Percentiles rank a stretch among this genome's conserved stretches.
These are phyloP conservation scores for Yarrowia sp. DNA, from an alignment of 805 yeast species.

Conservation along the genomic window DNA sequence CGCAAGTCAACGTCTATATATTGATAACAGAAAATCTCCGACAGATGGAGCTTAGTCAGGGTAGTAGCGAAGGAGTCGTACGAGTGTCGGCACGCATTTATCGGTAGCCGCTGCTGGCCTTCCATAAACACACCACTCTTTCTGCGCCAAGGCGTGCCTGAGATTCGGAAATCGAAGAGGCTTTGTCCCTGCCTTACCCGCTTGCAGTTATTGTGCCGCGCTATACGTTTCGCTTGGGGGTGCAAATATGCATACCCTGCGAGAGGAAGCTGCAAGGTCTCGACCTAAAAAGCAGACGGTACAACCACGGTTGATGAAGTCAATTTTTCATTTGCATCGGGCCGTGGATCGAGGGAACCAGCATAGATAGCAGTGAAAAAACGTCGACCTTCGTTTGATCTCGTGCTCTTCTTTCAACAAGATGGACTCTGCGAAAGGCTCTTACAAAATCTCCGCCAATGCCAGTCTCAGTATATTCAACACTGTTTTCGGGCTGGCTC, in stretches of 20 bases:
- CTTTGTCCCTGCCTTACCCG: conserved; percentile 11
- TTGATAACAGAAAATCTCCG: not conserved
- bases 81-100: too few species aligned
- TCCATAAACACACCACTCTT: too few species aligned
- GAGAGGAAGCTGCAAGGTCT: conserved; percentile 32
- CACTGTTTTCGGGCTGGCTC: conserved; percentile 45
- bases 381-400: conserved; percentile 10
- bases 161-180: not conserved
- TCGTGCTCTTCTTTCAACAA: conserved; percentile 19
- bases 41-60: conserved; percentile 4
- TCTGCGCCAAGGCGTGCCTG: conserved; percentile 4
- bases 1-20: not conserved
- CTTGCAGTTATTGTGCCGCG: conserved; percentile 21
- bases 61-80: not conserved
- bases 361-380: conserved; percentile 26
- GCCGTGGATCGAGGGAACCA: conserved; percentile 30
- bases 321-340: conserved; percentile 37
- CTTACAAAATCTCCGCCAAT: conserved; percentile 35
- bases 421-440: conserved; percentile 35
- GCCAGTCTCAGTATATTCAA: conserved; percentile 39
- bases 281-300: conserved; percentile 13
- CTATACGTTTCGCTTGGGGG: conserved; percentile 30
- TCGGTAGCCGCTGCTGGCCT: too few species aligned
- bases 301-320: conserved; percentile 12
- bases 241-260: conserved; percentile 15